A percentile compares a stretch with the other conserved stretches of the same genome.
Evolutionary conservation across 2,329 filamentous ascomycete genomes (phyloP).

Genomic region (Microdochium trichocladiopsis): DNA sequence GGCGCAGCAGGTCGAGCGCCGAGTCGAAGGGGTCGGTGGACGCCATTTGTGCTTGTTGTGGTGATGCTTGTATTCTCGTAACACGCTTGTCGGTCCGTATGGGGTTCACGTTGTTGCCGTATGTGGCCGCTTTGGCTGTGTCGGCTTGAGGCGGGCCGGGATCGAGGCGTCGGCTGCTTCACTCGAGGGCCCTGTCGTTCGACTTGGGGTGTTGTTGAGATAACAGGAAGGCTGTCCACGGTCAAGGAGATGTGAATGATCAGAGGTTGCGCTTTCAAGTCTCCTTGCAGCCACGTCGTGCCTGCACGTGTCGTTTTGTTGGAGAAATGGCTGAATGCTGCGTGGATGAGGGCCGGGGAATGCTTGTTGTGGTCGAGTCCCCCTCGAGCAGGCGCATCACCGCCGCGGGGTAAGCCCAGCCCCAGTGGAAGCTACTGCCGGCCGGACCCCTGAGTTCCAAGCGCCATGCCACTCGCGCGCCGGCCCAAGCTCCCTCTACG

Average conservation of each 20-base stretch:
- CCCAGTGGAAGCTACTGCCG: not conserved
- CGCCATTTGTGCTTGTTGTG: constrained; percentile 27
- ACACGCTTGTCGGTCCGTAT: no score
- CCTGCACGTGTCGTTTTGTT: not conserved
- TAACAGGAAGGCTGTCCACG: no score
- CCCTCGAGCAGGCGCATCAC: not conserved
- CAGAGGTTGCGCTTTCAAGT: no score
- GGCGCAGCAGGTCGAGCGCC: constrained; percentile 92
- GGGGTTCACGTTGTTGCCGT: no score
- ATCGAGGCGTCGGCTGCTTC: no score
- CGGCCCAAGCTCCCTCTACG: no score
- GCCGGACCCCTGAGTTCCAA: not conserved
- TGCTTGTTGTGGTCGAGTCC: not conserved
- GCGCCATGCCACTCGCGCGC: no score
- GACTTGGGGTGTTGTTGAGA: no score
- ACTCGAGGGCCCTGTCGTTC: no score
- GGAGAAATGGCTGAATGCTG: not conserved
- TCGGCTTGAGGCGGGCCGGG: no score
- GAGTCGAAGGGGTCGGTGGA: constrained; percentile 65
- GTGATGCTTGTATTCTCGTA: not conserved
- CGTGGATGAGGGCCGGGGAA: not conserved
- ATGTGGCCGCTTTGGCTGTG: no score
- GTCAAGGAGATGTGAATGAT: no score
- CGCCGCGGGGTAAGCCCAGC: not conserved
- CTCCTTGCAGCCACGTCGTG: not conserved